phyloP scores from a whole-genome alignment of 768 basidiomycete genomes.

The Neoboletus brunneissimus region DNA sequence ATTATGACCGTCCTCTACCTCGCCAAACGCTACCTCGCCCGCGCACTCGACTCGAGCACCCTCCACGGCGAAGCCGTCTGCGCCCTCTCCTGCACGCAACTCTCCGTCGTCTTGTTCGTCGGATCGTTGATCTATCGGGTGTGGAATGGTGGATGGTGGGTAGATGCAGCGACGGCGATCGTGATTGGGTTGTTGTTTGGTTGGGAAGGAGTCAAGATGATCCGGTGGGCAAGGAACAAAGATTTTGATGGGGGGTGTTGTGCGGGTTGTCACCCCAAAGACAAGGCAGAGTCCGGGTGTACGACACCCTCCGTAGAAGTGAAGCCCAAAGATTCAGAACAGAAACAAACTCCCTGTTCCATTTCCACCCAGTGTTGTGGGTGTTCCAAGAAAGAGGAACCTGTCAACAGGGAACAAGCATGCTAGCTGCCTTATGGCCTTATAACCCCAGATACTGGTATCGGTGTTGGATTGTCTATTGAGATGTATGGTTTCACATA shows the following conservation, averaged over 20 bases:
- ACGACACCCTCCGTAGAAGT: not conserved
- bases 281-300: not conserved
- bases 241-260: slow-evolving; percentile 41
- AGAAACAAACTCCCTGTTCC: not conserved
- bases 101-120: slow-evolving; percentile 41
- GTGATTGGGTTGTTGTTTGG: slow-evolving; percentile 7
- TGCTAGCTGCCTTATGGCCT: not conserved
- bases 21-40: slow-evolving; percentile 42
- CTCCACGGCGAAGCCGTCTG: slow-evolving; percentile 45
- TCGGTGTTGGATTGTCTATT: not conserved
- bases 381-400: not conserved
- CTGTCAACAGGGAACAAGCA: not conserved
- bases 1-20: slow-evolving; percentile 43
- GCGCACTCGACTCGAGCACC: slow-evolving; percentile 40
- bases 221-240: slow-evolving; percentile 2
- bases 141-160: slow-evolving; percentile 47
- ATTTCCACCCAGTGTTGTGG: not conserved
- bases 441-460: not conserved
- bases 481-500: slow-evolving; percentile 3
- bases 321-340: not conserved
- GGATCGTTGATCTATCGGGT: slow-evolving; percentile 38
- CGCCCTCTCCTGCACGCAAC: slow-evolving; percentile 41
- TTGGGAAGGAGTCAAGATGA: slow-evolving; percentile 33
- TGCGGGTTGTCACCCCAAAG: not conserved
- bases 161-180: slow-evolving; percentile 15